Percentiles rank a stretch among this genome's conserved stretches.
These are phyloP conservation scores for Neopestalotiopsis sp. DNA, from an alignment of 2,329 filamentous ascomycete species.

Conservation along the genomic window DNA sequence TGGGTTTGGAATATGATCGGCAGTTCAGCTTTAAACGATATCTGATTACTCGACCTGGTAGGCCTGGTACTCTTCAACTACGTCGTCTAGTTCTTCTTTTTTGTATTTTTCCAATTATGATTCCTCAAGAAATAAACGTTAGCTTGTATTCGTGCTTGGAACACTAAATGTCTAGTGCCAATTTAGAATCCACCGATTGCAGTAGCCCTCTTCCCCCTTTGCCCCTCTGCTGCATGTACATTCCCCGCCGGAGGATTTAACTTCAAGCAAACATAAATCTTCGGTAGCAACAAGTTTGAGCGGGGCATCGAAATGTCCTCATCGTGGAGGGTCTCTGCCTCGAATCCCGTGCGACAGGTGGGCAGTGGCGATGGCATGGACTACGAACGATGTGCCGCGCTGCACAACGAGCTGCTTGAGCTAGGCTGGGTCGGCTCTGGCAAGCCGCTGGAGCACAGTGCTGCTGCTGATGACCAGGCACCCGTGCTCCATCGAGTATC, in stretches of 20 bases:
- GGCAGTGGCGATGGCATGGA: background rate
- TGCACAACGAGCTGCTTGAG: background rate
- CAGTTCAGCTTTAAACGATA: too few species aligned
- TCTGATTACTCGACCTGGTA: too few species aligned
- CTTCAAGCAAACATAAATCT: background rate
- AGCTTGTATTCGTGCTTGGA: too few species aligned
- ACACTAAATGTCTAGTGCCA: background rate
- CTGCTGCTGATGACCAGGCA: background rate
- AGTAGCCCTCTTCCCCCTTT: background rate
- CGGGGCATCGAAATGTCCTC: background rate
- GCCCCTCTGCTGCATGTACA: background rate
- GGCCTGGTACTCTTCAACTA: too few species aligned
- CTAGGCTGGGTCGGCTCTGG: background rate
- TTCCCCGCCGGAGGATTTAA: background rate
- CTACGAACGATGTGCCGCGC: background rate
- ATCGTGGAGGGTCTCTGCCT: background rate
- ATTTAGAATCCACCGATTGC: too few species aligned
- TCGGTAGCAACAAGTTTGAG: background rate
- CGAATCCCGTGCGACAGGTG: background rate
- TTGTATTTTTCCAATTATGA: too few species aligned
- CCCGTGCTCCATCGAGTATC: slow-evolving; percentile 5
- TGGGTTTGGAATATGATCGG: too few species aligned
- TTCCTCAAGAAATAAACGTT: too few species aligned
- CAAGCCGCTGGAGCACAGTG: background rate
- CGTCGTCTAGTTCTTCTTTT: too few species aligned